Base-by-base conservation (phyloP, 148 eudicot species). In the Hydrangea macrophylla region DNA sequence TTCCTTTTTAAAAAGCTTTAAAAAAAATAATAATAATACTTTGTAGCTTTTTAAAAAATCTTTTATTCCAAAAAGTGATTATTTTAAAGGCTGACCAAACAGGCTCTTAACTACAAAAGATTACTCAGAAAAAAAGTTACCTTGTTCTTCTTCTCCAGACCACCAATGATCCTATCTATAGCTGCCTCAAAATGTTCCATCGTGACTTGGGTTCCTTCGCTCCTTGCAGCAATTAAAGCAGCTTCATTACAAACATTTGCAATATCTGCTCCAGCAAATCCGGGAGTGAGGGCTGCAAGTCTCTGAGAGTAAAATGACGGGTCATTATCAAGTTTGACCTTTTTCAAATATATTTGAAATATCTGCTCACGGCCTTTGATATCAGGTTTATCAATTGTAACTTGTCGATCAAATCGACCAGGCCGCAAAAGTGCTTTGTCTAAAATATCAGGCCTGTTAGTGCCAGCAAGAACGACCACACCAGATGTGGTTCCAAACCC, bases 161-260 rank as follows among this genome's bases (percentile, higher is more conserved):
- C 97, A 54, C 96, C 96, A 75, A 92, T 92, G 50, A 92, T 80
- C 70, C 96, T 80, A 69, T 92, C 97, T 32, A 89, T 87, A 58
- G 97, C 97, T 42, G 87, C 65, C 62, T 89, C 97, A 82, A 92
- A 89, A 76, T 92, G 89, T 6, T 89, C 81, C 96, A 92, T 77
- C 0, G 82, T 82, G 62, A 92, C 78, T 23, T 61, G 70, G 42
- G 76, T 61, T 23, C 63, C 48, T 63, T 89, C 96, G 3, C 64
- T 67, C 73, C 96, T 89, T 11, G 92, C 97, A 73, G 97, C 97
- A 73, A 89, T 84, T 42, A 92, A 72, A 62, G 97, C 97, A 73
- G 96, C 97, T 75, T 89, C 96, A 73, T 92, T 92, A 71, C 90
- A 84, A 40, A 92, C 92, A 85, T 92, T 92, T 23, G 97, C 96